phyloP scores from a whole-genome alignment of 129 eudicot species.

The Silybum marianum region DNA sequence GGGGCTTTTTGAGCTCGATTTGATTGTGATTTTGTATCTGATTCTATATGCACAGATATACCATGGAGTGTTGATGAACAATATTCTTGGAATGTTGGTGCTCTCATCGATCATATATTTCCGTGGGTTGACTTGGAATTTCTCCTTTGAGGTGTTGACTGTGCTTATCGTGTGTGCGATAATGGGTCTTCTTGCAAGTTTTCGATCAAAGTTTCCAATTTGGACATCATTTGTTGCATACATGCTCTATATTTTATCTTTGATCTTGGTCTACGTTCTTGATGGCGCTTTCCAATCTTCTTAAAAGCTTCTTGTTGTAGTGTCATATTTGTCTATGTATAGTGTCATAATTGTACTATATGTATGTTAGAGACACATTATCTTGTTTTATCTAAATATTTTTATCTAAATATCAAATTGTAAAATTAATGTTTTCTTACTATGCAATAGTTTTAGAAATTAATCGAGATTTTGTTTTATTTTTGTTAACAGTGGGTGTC shows the following conservation, averaged over 20 bases:
- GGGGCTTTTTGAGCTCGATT: not conserved
- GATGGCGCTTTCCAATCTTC: slow-evolving; percentile 9
- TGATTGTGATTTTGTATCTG: not conserved
- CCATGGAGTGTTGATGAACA: slow-evolving; percentile 62
- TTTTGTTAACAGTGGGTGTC: too few relatives aligned
- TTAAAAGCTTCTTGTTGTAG: not conserved
- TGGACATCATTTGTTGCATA: slow-evolving; percentile 54
- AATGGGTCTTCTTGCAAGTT: slow-evolving; percentile 50
- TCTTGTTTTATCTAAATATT: not conserved
- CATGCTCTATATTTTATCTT: slow-evolving; percentile 52
- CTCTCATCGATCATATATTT: slow-evolving; percentile 48
- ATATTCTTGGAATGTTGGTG: slow-evolving; percentile 58
- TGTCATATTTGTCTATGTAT: not conserved
- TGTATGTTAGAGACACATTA: not conserved
- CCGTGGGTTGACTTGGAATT: slow-evolving; percentile 51
- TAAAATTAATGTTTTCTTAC: not conserved
- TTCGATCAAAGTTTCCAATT: slow-evolving; percentile 42
- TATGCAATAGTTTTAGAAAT: not conserved
- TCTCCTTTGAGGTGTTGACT: slow-evolving; percentile 46
- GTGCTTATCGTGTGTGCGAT: slow-evolving; percentile 41
- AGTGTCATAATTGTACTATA: not conserved
- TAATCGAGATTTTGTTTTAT: not conserved
- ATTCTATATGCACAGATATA: slow-evolving; percentile 51
- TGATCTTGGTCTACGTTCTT: slow-evolving; percentile 50
- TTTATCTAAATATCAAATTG: not conserved